Evolutionary conservation across 192 early-diverging fungal genomes (phyloP).

Genomic region (Coemansia sp.): DNA sequence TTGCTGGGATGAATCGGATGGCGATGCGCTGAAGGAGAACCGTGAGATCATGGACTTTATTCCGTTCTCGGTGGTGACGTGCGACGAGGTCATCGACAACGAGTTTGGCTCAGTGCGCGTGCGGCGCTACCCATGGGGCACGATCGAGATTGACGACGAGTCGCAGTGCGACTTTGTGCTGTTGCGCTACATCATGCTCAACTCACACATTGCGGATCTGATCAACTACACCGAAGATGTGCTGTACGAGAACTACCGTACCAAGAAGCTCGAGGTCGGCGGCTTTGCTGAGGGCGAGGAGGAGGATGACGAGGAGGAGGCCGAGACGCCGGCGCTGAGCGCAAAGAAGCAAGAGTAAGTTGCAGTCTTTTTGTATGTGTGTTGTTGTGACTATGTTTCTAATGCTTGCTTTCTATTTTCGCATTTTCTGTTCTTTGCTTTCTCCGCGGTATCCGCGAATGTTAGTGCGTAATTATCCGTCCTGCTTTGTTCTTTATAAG

Average conservation of each 20-base stretch:
- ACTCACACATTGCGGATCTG: slow-evolving; percentile 96
- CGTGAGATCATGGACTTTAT: slow-evolving; percentile 85
- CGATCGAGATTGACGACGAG: slow-evolving; percentile 94
- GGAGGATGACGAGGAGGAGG: slow-evolving; percentile 18
- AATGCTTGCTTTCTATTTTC: slow-evolving; percentile 8
- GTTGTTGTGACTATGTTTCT: slow-evolving; percentile 5
- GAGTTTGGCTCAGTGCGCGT: slow-evolving; percentile 89
- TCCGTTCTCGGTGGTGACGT: slow-evolving; percentile 96
- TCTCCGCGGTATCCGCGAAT: background rate
- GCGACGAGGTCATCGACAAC: slow-evolving; percentile 82
- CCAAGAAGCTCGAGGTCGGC: slow-evolving; percentile 71
- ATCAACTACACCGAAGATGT: slow-evolving; percentile 95
- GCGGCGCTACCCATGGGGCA: slow-evolving; percentile 93
- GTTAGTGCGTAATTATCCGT: background rate
- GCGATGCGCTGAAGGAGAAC: slow-evolving; percentile 98
- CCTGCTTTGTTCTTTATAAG: background rate
- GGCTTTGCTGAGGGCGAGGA: slow-evolving; percentile 6
- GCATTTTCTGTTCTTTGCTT: background rate
- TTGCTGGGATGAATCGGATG: slow-evolving; percentile 98
- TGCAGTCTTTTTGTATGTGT: background rate
- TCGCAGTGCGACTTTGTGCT: slow-evolving; percentile 96
- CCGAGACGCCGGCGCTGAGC: slow-evolving; percentile 14
- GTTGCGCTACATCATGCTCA: slow-evolving; percentile 87
- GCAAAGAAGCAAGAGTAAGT: slow-evolving; percentile 44
- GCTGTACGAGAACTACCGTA: slow-evolving; percentile 95